These are phyloP conservation scores for Boletus coccyginus DNA, from an alignment of 768 basidiomycete species.

Conservation along the genomic window DNA sequence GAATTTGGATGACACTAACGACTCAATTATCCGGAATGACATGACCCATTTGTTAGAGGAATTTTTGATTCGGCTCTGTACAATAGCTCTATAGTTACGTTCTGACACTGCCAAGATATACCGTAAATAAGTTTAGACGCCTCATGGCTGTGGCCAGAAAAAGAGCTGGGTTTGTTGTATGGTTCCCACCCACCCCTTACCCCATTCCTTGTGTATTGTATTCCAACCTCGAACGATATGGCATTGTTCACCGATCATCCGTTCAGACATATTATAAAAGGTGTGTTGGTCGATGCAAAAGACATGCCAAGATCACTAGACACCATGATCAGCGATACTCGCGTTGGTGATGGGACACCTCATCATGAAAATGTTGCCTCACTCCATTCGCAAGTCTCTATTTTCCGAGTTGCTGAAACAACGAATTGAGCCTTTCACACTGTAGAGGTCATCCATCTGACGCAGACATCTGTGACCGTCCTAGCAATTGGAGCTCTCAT, in stretches of 20 bases:
- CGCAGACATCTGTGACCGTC: slow-evolving; percentile 72
- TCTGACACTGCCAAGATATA: slow-evolving; percentile 2
- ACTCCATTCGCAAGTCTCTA: slow-evolving; percentile 30
- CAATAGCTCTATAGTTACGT: slow-evolving; percentile 16
- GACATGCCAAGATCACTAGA: slow-evolving; percentile 8
- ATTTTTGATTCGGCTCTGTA: slow-evolving; percentile 11
- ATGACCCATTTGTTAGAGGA: slow-evolving; percentile 2
- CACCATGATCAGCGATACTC: slow-evolving; percentile 39
- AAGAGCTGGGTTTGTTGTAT: slow-evolving; percentile 11
- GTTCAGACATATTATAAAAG: slow-evolving; percentile 32
- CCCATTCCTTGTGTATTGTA: slow-evolving; percentile 12
- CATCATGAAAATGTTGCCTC: slow-evolving; percentile 47
- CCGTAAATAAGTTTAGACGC: slow-evolving; percentile 16
- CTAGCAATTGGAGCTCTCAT: slow-evolving; percentile 64
- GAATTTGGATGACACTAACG: slow-evolving; percentile 8
- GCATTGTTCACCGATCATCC: slow-evolving; percentile 32
- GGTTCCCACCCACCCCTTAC: slow-evolving; percentile 29
- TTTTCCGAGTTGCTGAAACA: slow-evolving; percentile 1
- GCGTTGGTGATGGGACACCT: slow-evolving; percentile 50
- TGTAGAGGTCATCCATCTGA: slow-evolving; percentile 60
- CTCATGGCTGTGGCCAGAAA: slow-evolving; percentile 29
- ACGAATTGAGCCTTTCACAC: slow-evolving; percentile 12
- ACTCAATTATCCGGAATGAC: slow-evolving; percentile 2
- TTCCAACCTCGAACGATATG: slow-evolving; percentile 23
- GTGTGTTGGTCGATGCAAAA: slow-evolving; percentile 15